Percentiles rank a stretch among this genome's conserved stretches.
Conservation (phyloP, 1,139 yeast species). For the Yamadazyma taylorii region DNA sequence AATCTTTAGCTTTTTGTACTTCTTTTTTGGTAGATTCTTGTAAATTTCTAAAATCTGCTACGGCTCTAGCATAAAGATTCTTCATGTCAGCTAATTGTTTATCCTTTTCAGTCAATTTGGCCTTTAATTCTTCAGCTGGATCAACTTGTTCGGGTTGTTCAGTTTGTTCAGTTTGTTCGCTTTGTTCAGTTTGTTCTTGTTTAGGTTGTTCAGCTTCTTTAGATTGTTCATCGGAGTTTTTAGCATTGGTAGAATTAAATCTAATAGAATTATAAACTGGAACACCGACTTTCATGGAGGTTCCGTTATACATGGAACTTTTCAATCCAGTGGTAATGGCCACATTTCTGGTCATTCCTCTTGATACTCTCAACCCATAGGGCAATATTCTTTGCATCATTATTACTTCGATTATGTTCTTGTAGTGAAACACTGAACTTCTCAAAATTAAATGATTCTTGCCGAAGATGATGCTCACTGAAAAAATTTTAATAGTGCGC, state of each 20-base stretch:
- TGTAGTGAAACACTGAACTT: too few species aligned
- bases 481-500: constrained; percentile 7
- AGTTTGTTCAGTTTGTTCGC: constrained; percentile 12
- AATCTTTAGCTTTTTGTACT: constrained; percentile 82
- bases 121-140: constrained; percentile 46
- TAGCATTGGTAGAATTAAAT: constrained; percentile 12
- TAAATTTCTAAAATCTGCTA: constrained; percentile 91
- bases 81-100: constrained; percentile 81
- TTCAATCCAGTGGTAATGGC: background rate
- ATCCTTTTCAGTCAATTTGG: constrained; percentile 64
- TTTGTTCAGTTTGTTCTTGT: constrained; percentile 4
- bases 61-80: constrained; percentile 78
- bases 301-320: background rate
- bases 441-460: too few species aligned
- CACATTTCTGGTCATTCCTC: background rate
- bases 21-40: constrained; percentile 91
- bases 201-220: constrained; percentile 14
- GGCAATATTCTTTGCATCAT: constrained; percentile 6
- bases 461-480: too few species aligned
- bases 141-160: constrained; percentile 17
- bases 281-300: background rate
- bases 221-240: constrained; percentile 5
- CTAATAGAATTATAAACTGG: constrained; percentile 3
- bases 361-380: constrained; percentile 1
- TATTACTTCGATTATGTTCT: background rate